Evolutionary conservation across 345 rosid genomes (phyloP), one percentile per base, ranked within the genome.

Genomic region (Eucalyptus pauciflora): DNA sequence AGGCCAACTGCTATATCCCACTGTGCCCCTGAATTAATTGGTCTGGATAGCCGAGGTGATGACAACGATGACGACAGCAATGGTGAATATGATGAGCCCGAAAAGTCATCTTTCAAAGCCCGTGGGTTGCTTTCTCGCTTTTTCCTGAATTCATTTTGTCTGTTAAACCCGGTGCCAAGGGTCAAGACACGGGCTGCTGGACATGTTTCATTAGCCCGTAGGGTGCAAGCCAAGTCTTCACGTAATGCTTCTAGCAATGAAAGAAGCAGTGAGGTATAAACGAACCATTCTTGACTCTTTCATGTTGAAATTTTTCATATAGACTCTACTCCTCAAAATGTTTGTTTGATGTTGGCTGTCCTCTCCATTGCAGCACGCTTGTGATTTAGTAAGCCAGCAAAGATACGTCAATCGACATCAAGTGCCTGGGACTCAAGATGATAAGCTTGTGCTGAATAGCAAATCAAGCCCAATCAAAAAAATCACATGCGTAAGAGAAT

Each of bases 101-200:
- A 92, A 41, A 86, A 91, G 51, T 88, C 90, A 69, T 90, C 95
- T 46, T 52, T 92, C 90, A 92, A 93, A 88, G 91, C 91, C 90
- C 96, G 97, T 90, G 98, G 98, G 87, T 91, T 96, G 86, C 85
- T 96, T 45, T 96, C 97, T 91, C 95, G 93, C 90, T 91, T 96
- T 18, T 93, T 95, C 89, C 86, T 95, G 86, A 95, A 94, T 79
- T 93, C 89, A 27, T 93, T 95, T 80, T 93, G 96, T 87, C 87
- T 94, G 50, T 71, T 92, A 91, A 96, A 92, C 90, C 92, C 95
- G 1, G 93, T 92, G 71, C 95, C 94, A 16, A 93, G 93, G 87
- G 91, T 93, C 89, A 94, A 93, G 89, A 88, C 89, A 88, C 97
- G 91, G 76, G 91, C 91, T 27, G 93, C 79, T 24, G 89, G 58